Evolutionary conservation across 495 filamentous ascomycete species (phyloP).

Genomic region (Penicillium antarcticum): DNA sequence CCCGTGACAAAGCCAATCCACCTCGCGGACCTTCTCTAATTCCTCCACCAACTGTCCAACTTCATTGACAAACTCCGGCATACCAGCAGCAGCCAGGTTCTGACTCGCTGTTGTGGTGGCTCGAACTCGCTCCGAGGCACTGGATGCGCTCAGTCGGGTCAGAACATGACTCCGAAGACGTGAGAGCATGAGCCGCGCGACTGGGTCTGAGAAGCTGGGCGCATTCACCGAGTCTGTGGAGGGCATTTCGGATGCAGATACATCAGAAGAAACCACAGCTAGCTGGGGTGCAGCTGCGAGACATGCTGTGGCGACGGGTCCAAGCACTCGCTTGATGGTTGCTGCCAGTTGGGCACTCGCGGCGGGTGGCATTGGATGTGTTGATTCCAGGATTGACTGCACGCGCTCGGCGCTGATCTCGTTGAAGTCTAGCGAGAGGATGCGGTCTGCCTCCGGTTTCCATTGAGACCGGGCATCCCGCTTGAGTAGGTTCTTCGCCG

Average conservation of each 20-base stretch:
- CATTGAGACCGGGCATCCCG: slow-evolving; percentile 86
- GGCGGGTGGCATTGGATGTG: slow-evolving; percentile 68
- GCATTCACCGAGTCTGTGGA: slow-evolving; percentile 16
- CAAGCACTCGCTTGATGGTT: slow-evolving; percentile 56
- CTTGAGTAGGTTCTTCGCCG: slow-evolving; percentile 93
- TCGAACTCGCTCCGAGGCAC: slow-evolving; percentile 74
- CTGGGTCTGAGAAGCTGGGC: slow-evolving; percentile 64
- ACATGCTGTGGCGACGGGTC: slow-evolving; percentile 39
- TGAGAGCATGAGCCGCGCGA: slow-evolving; percentile 74
- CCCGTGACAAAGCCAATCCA: slow-evolving; percentile 78
- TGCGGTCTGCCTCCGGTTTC: slow-evolving; percentile 79
- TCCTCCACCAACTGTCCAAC: slow-evolving; percentile 82
- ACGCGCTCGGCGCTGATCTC: slow-evolving; percentile 60
- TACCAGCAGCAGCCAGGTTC: slow-evolving; percentile 71
- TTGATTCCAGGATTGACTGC: slow-evolving; percentile 73
- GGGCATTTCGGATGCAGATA: background rate
- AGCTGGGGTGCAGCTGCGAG: slow-evolving; percentile 33
- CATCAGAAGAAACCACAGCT: slow-evolving; percentile 28
- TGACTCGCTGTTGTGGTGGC: slow-evolving; percentile 81
- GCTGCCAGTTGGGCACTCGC: slow-evolving; percentile 41
- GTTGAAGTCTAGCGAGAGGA: slow-evolving; percentile 57
- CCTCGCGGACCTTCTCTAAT: slow-evolving; percentile 66
- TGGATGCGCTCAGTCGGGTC: slow-evolving; percentile 69
- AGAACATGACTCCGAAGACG: slow-evolving; percentile 72
- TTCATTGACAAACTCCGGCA: slow-evolving; percentile 84